A percentile compares a stretch with the other conserved stretches of the same genome.
These are phyloP conservation scores for Lojkania enalia DNA, from an alignment of 2,329 filamentous ascomycete genomes.

Conservation along the genomic window DNA sequence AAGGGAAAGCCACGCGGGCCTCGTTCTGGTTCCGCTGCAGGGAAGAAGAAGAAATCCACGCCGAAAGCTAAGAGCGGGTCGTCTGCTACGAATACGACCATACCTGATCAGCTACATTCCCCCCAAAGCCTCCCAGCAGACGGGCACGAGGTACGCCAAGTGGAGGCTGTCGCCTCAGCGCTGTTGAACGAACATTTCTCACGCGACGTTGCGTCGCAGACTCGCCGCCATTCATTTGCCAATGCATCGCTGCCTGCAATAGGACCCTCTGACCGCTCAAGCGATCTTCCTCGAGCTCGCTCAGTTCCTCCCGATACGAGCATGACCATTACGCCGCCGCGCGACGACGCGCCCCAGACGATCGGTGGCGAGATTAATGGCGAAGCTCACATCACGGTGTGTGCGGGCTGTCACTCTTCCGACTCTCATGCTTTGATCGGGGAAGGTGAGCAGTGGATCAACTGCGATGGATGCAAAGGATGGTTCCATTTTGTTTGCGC, in stretches of 20 bases:
- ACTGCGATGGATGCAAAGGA: conserved; percentile 68
- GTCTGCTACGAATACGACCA: conserved; percentile 17
- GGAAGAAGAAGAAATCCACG: conserved; percentile 46
- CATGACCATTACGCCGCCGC: conserved; percentile 17
- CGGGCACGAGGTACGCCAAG: conserved; percentile 10
- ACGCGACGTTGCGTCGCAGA: conserved; percentile 16
- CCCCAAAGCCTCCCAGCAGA: conserved; percentile 39
- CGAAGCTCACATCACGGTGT: conserved; percentile 51
- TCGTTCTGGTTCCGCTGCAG: conserved; percentile 36
- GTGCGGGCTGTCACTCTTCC: conserved; percentile 60
- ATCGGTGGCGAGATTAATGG: conserved; percentile 13
- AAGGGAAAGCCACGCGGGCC: conserved; percentile 52
- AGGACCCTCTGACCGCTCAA: conserved; percentile 2
- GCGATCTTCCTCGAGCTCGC: conserved; percentile 25
- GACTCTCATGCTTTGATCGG: conserved; percentile 56
- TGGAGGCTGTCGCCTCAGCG: conserved; percentile 10
- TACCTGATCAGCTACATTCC: conserved; percentile 37
- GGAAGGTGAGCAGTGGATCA: conserved; percentile 66
- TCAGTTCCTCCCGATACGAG: conserved; percentile 37
- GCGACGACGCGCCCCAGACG: conserved; percentile 9
- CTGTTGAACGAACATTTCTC: conserved; percentile 11
- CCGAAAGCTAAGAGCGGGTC: conserved; percentile 36
- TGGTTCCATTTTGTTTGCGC: conserved; percentile 72
- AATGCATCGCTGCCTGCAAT: conserved; percentile 10
- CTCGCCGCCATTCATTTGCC: conserved; percentile 39